Conservation (phyloP, 148 eudicot genomes). For the Hydrangea macrophylla region DNA sequence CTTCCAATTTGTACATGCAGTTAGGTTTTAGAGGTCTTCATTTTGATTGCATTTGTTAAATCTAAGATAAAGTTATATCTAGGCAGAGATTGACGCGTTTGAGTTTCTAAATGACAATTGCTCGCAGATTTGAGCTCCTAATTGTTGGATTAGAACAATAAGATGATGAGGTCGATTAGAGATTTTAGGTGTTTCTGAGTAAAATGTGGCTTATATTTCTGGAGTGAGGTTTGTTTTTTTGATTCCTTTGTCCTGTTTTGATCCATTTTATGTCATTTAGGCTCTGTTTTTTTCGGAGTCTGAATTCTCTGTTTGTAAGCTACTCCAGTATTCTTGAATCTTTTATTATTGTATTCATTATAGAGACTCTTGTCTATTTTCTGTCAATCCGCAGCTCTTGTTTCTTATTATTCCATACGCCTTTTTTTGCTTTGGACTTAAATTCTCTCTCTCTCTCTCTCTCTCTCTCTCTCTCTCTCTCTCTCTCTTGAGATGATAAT, state of each 20-base stretch:
- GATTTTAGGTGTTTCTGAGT: not conserved
- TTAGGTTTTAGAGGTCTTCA: not conserved
- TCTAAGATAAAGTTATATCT: not conserved
- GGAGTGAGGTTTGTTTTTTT: not conserved
- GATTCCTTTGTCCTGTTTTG: not conserved
- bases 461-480: too few relatives aligned
- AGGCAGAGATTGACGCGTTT: not conserved
- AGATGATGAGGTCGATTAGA: not conserved
- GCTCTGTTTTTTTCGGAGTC: not conserved
- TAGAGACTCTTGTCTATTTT: too few relatives aligned
- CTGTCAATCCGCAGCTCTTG: too few relatives aligned
- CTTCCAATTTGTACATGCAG: not conserved
- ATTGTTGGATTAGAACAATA: not conserved
- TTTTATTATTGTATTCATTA: too few relatives aligned
- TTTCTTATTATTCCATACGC: too few relatives aligned
- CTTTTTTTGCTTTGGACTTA: too few relatives aligned
- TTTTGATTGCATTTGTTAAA: not conserved
- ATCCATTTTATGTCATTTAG: not conserved
- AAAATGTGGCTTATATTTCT: not conserved
- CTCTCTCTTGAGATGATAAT: too few relatives aligned
- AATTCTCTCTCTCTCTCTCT: too few relatives aligned
- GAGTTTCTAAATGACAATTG: not conserved
- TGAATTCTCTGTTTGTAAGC: too few relatives aligned
- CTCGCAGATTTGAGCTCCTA: not conserved
- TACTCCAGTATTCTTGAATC: too few relatives aligned